These are phyloP conservation scores for Saccharum spontaneum DNA, from an alignment of 176 grass and related monocot genomes.

Conservation along the genomic window DNA sequence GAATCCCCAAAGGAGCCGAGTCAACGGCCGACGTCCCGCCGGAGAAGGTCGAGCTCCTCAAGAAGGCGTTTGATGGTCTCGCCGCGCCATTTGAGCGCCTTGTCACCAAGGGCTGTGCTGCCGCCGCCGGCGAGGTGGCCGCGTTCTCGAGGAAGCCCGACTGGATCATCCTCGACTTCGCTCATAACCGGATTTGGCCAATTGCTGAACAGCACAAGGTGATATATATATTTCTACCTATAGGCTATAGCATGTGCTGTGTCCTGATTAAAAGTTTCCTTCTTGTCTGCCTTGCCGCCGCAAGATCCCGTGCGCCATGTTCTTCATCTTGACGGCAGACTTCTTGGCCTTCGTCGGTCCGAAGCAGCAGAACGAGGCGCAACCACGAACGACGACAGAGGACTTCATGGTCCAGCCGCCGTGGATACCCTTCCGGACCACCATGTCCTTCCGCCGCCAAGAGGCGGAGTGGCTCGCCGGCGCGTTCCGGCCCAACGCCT, in stretches of 20 bases:
- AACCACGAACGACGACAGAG: not conserved
- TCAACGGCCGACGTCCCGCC: constrained; percentile 22
- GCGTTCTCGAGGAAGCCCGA: constrained; percentile 13
- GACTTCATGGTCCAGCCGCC: constrained; percentile 29
- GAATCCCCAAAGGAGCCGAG: not conserved
- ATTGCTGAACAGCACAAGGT: constrained; percentile 29
- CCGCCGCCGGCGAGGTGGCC: not conserved
- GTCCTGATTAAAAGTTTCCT: no score
- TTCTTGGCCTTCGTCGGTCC: not conserved
- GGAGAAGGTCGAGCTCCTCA: constrained; percentile 16
- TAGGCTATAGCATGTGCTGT: no score
- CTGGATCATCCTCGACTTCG: constrained; percentile 59
- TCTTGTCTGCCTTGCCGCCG: no score
- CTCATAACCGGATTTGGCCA: constrained; percentile 21
- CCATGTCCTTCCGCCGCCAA: not conserved
- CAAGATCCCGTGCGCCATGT: not conserved
- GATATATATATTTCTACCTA: no score
- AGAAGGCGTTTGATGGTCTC: constrained; percentile 17
- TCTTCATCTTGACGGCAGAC: not conserved
- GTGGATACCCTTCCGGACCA: constrained; percentile 32
- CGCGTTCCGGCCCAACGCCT: not conserved
- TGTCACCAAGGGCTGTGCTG: not conserved
- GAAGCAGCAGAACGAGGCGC: not conserved
- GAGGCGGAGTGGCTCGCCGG: not conserved
- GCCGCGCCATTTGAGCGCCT: not conserved